Conservation (phyloP, 345 rosid species). For the Ceriops tagal region DNA sequence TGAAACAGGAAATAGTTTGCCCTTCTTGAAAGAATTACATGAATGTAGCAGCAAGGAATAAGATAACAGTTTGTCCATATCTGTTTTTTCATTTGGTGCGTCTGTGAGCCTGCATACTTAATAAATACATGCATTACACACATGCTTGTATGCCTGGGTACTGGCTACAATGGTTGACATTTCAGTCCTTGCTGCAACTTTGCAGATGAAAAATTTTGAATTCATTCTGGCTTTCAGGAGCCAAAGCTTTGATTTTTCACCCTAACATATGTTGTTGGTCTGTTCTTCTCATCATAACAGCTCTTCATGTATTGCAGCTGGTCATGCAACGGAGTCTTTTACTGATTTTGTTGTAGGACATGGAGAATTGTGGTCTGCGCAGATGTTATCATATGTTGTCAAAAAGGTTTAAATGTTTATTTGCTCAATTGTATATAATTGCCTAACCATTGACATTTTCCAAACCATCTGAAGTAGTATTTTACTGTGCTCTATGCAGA, state of each 20-base stretch:
- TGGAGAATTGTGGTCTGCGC: constrained; percentile 98
- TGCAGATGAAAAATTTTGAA: neutral
- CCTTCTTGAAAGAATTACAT: neutral
- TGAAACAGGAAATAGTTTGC: neutral
- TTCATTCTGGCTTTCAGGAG: neutral
- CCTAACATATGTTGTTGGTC: neutral
- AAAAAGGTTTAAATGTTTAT: constrained; percentile 54
- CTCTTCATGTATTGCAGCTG: constrained; percentile 50
- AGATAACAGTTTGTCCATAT: neutral
- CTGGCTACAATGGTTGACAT: neutral
- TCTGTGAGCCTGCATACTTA: too few species aligned
- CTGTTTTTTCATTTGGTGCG: too few species aligned
- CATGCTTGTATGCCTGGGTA: neutral
- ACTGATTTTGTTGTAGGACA: constrained; percentile 94
- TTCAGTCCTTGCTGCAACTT: neutral
- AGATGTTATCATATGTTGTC: constrained; percentile 70
- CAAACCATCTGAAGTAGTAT: neutral
- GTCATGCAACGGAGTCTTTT: constrained; percentile 94
- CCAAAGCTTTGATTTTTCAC: too few species aligned
- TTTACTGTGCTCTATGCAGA: constrained; percentile 37
- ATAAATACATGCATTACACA: too few species aligned
- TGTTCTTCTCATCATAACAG: constrained; percentile 2
- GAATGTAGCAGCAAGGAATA: neutral
- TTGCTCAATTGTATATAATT: constrained; percentile 3
- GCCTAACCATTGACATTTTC: neutral